These are phyloP conservation scores for Setaria italica DNA, from an alignment of 202 grass and related monocot species.

Conservation along the genomic window DNA sequence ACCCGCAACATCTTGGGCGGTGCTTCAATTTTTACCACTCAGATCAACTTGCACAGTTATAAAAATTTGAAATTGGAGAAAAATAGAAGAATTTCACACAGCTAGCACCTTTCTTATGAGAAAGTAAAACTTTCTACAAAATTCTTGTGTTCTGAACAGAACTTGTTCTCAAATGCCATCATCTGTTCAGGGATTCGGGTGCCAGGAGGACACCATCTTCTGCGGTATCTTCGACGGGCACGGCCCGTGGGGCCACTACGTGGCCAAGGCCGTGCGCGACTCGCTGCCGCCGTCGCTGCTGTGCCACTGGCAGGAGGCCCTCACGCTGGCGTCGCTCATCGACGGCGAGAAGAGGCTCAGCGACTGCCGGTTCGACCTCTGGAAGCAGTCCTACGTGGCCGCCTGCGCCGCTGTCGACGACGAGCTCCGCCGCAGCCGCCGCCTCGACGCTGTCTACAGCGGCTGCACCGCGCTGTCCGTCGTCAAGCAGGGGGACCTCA, in stretches of 20 bases:
- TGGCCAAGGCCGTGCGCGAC: conserved; percentile 72
- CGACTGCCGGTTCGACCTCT: conserved; percentile 67
- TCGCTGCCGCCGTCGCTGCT: conserved; percentile 78
- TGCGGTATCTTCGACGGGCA: conserved; percentile 98
- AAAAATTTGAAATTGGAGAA: not conserved
- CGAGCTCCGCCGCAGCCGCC: conserved; percentile 62
- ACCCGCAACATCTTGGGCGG: not conserved
- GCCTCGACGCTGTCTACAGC: conserved; percentile 72
- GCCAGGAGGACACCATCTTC: conserved; percentile 70
- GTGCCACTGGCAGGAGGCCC: conserved; percentile 78
- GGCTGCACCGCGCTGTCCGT: conserved; percentile 83
- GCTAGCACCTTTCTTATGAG: not conserved
- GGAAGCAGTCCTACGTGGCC: conserved; percentile 62
- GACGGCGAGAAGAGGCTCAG: conserved; percentile 61
- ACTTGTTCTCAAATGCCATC: not conserved
- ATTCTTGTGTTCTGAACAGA: not conserved
- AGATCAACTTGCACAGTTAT: not conserved
- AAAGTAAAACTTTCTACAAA: not conserved
- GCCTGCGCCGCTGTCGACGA: conserved; percentile 71
- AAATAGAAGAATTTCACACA: not conserved
- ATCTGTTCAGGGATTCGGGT: conserved; percentile 75
- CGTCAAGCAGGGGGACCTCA: conserved; percentile 77
- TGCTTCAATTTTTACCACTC: not conserved
- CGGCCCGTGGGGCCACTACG: conserved; percentile 93
- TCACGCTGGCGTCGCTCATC: conserved; percentile 56